These are phyloP conservation scores for Colletotrichum sp. DNA, from an alignment of 2,329 filamentous ascomycete species.

Conservation along the genomic window DNA sequence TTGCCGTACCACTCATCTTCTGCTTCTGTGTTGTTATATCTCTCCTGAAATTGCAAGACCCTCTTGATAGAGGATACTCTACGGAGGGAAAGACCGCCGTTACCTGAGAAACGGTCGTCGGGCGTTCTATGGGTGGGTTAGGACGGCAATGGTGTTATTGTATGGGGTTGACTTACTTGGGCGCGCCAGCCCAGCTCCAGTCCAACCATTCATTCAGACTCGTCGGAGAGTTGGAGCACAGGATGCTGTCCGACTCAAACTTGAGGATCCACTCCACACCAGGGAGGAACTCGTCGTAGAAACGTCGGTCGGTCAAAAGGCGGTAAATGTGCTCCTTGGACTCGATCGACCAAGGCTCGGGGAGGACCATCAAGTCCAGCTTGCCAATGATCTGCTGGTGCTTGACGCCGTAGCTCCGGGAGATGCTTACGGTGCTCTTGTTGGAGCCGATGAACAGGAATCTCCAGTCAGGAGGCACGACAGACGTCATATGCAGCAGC, in stretches of 20 bases:
- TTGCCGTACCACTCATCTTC: conserved; percentile 63
- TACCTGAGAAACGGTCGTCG: conserved; percentile 53
- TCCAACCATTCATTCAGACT: conserved; percentile 58
- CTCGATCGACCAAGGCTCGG: conserved; percentile 50
- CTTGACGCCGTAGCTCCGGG: conserved; percentile 49
- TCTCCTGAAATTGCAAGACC: conserved; percentile 52
- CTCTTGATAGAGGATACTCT: conserved; percentile 54
- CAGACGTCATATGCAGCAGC: conserved; percentile 56
- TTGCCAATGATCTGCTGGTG: conserved; percentile 56
- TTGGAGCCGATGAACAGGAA: conserved; percentile 59
- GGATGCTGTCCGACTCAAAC: conserved; percentile 60
- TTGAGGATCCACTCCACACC: conserved; percentile 59
- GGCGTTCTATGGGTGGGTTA: conserved; percentile 30
- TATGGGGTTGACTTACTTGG: conserved; percentile 38
- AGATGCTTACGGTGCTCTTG: conserved; percentile 49
- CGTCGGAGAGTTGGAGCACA: conserved; percentile 57
- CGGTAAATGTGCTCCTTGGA: conserved; percentile 53
- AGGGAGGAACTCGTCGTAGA: conserved; percentile 57
- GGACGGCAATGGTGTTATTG: not conserved
- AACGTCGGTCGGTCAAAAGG: conserved; percentile 53
- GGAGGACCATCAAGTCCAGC: conserved; percentile 54
- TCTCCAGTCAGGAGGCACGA: conserved; percentile 61
- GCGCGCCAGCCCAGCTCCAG: conserved; percentile 60
- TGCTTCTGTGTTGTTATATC: conserved; percentile 54
- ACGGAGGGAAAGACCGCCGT: conserved; percentile 59